These are phyloP conservation scores for Priceomyces castillae DNA, from an alignment of 805 yeast species.

Conservation along the genomic window DNA sequence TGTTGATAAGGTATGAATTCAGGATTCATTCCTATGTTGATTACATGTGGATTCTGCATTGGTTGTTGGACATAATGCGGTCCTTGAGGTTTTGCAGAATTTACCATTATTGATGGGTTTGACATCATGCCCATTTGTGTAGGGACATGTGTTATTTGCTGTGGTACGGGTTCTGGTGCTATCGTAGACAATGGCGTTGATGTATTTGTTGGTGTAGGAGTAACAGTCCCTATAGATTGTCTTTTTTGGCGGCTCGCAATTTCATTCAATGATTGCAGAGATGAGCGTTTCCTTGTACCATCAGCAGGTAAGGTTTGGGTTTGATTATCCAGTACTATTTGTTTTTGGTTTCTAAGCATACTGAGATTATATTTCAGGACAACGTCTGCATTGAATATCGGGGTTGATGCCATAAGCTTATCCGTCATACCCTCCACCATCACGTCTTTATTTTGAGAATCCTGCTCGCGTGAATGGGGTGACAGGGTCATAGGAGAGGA, in stretches of 20 bases:
- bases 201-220: not conserved
- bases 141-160: not conserved
- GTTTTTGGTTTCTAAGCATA: slow-evolving; percentile 12
- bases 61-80: not conserved
- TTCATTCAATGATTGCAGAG: slow-evolving; percentile 3
- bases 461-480: slow-evolving; percentile 13
- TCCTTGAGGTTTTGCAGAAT: not conserved
- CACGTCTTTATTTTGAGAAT: slow-evolving; percentile 15
- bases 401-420: slow-evolving; percentile 30
- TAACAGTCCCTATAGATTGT: not conserved
- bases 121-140: not conserved
- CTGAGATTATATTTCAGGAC: slow-evolving; percentile 18
- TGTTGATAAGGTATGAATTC: not conserved
- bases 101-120: not conserved
- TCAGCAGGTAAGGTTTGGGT: slow-evolving; percentile 13
- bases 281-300: slow-evolving; percentile 15
- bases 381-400: slow-evolving; percentile 30
- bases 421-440: slow-evolving; percentile 16
- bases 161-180: not conserved
- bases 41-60: not conserved
- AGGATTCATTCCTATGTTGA: not conserved
- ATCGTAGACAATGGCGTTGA: not conserved
- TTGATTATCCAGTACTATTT: not conserved
- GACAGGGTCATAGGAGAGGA: slow-evolving; percentile 34
- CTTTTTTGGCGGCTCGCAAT: slow-evolving; percentile 2